A percentile compares a stretch with the other conserved stretches of the same genome.
Conservation (phyloP, 2,329 filamentous ascomycete genomes). For the Claviceps sorghi region DNA sequence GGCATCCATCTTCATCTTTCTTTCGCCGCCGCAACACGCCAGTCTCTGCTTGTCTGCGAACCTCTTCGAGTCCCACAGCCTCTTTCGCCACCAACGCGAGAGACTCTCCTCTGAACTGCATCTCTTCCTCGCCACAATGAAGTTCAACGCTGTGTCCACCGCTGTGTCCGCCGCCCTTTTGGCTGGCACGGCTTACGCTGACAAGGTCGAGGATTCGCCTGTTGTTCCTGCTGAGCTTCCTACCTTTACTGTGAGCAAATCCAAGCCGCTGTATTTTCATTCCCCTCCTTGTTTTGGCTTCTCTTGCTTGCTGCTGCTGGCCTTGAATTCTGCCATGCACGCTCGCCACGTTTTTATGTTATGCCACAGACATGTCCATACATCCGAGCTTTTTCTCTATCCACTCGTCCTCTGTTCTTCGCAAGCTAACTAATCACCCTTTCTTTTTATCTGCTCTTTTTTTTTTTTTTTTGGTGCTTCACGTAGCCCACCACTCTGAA, state of each 20-base stretch:
- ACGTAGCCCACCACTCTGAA: constrained; percentile 70
- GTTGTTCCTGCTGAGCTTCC: constrained; percentile 53
- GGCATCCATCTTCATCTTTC: constrained; percentile 7
- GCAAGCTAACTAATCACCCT: constrained; percentile 10
- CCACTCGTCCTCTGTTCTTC: background rate
- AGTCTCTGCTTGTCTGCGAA: constrained; percentile 1
- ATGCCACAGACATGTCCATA: background rate
- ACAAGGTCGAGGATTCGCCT: constrained; percentile 49
- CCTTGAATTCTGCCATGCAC: background rate
- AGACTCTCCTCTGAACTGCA: constrained; percentile 26
- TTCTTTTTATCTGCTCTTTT: background rate
- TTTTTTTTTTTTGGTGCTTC: background rate
- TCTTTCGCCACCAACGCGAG: background rate
- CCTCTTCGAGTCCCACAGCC: too few relatives aligned
- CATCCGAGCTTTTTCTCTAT: too few relatives aligned
- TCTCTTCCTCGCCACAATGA: constrained; percentile 44
- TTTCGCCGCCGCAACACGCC: constrained; percentile 11
- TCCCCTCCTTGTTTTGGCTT: background rate
- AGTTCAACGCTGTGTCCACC: constrained; percentile 66
- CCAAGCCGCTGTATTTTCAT: background rate
- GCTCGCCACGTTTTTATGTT: background rate
- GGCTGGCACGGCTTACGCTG: constrained; percentile 54
- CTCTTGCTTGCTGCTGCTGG: background rate
- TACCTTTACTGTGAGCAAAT: constrained; percentile 66
- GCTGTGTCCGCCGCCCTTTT: constrained; percentile 60